Evolutionary conservation across 495 filamentous ascomycete genomes (phyloP).

Genomic region (Baudoinia panamericana): DNA sequence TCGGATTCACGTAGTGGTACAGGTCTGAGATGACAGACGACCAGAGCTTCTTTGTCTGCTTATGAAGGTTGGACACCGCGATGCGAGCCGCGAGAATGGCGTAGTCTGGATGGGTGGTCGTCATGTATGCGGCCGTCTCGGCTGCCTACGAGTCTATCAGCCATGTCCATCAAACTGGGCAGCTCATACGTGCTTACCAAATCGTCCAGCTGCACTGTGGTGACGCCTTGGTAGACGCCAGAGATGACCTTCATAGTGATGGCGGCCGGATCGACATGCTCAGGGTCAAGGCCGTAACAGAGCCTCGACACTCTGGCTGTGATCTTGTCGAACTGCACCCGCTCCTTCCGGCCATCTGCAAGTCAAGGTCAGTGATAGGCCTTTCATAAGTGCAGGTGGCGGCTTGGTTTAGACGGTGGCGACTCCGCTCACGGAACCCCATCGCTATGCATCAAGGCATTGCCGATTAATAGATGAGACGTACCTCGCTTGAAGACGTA

Average conservation of each 20-base stretch:
- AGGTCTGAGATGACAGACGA: constrained; percentile 85
- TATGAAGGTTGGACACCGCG: constrained; percentile 97
- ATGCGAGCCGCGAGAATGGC: constrained; percentile 97
- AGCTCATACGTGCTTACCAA: constrained; percentile 55
- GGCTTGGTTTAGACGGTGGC: not conserved
- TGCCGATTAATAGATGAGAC: constrained; percentile 20
- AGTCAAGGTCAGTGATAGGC: constrained; percentile 5
- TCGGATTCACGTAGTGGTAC: constrained; percentile 93
- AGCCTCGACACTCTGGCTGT: constrained; percentile 93
- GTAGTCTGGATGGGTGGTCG: constrained; percentile 96
- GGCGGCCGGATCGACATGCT: constrained; percentile 93
- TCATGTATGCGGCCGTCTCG: constrained; percentile 99
- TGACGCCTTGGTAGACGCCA: constrained; percentile 97
- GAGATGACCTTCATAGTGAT: constrained; percentile 99
- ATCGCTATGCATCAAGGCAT: not conserved
- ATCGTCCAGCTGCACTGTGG: constrained; percentile 89
- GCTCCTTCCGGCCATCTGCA: constrained; percentile 96
- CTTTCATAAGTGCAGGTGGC: not conserved
- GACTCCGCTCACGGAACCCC: not conserved
- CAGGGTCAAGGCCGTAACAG: constrained; percentile 90
- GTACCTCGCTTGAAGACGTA: constrained; percentile 61
- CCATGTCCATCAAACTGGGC: too few species aligned
- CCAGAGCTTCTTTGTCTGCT: constrained; percentile 99
- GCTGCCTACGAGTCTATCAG: constrained; percentile 87
- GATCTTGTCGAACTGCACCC: constrained; percentile 99